These are phyloP conservation scores for Euphorbia peplus DNA, from an alignment of 345 rosid genomes.

Conservation along the genomic window DNA sequence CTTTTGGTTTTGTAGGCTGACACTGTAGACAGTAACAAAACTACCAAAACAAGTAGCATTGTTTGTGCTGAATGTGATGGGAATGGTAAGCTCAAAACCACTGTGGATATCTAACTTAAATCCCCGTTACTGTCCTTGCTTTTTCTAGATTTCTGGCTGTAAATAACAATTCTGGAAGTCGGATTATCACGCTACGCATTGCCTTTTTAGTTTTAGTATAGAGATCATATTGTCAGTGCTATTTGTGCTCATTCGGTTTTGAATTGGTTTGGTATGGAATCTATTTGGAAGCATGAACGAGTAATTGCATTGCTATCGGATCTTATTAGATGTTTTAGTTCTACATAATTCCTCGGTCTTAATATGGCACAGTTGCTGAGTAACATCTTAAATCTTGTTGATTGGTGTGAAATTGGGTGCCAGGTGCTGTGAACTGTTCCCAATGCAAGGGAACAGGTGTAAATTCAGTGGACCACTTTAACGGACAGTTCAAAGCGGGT, in stretches of 20 bases:
- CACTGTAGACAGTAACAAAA: constrained; percentile 43
- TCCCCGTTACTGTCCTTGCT: too few relatives aligned
- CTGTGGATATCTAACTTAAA: neutral
- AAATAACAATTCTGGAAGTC: too few relatives aligned
- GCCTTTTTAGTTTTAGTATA: too few relatives aligned
- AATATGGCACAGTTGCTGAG: neutral
- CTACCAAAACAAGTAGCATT: constrained; percentile 52
- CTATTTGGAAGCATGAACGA: neutral
- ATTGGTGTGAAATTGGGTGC: constrained; percentile 3
- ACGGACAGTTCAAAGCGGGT: constrained; percentile 94
- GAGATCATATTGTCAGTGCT: neutral
- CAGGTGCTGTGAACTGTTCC: constrained; percentile 59
- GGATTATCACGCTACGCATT: too few relatives aligned
- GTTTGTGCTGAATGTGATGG: constrained; percentile 69
- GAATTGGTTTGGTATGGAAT: neutral
- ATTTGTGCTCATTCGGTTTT: neutral
- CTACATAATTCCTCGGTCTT: neutral
- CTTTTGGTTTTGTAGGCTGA: constrained; percentile 55
- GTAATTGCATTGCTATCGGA: neutral
- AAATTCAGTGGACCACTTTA: constrained; percentile 83
- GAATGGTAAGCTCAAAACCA: constrained; percentile 17
- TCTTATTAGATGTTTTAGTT: neutral
- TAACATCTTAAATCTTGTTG: neutral
- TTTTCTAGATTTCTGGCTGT: neutral
- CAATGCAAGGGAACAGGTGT: constrained; percentile 86